Base-by-base conservation (phyloP, 2,329 filamentous ascomycete genomes). In the Microcyclospora tardicrescens region DNA sequence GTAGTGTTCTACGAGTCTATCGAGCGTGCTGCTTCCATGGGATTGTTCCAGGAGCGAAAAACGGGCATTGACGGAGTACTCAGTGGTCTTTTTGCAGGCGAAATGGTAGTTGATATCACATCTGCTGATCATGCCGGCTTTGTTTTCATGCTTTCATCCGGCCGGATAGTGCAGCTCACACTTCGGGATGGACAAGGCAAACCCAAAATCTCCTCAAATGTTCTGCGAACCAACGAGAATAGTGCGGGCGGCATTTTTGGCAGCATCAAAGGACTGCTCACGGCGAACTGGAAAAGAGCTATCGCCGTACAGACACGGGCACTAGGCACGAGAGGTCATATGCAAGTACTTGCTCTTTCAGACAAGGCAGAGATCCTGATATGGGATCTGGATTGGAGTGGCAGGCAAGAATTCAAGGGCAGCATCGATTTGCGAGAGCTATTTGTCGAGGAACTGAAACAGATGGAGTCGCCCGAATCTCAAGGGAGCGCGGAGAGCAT, bases 1-100 rank as follows among this genome's bases (percentile, higher is more conserved):
- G 77, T 96, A 37, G 79, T 84, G 33, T 96, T 91, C 60, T 96
- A 91, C 86, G 91, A 96, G 58, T 93, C 85, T 30, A 83, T 96
- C 46, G 86, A 89, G 40, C 86, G 79, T 59, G 86, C 85, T 9
- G 83, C 86, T 30, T 85, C 84, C 1, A 71, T 93, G 39, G 84
- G 83, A 45, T 75, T 93, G 31, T 83, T 89, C 53, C 80, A 82
- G 47, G 81, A 93, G 56, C 82, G 84, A 53, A 78, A 82, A 47
- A 80, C 78, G 47, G 84, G 84, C 12, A 75, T 93, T 12, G 84
- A 93, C 53, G 77, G 83, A 34, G 66, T 67, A 2, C 76, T 94
- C 44, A 69, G 75, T 2, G 81, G 81, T 44, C 51, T 95, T 62
- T 76, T 80, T 38, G 82, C 80, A 0, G 81, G 84, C 34, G 91